Conservation (phyloP, 768 basidiomycete species). For the Amanita jacksonii region DNA sequence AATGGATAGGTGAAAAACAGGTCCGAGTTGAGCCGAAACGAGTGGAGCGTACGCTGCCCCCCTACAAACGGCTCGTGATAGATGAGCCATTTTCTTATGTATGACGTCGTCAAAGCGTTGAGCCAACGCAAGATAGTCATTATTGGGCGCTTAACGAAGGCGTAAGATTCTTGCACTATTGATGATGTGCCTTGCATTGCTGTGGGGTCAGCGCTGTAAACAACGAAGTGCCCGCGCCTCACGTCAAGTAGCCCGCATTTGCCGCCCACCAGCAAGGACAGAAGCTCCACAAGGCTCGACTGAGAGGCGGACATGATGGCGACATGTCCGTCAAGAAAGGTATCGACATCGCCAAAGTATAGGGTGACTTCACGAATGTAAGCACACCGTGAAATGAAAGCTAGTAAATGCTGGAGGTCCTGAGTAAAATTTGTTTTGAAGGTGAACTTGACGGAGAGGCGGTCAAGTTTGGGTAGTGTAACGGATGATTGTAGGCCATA, state of each 20-base stretch:
- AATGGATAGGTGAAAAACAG: constrained; percentile 15
- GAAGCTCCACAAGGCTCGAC: constrained; percentile 11
- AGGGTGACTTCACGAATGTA: constrained; percentile 11
- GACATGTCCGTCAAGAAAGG: constrained; percentile 15
- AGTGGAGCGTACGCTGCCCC: constrained; percentile 7
- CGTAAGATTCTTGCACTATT: background rate
- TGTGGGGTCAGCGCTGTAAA: constrained; percentile 1
- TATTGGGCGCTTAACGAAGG: constrained; percentile 1
- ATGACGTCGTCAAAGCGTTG: background rate
- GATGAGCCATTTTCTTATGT: background rate
- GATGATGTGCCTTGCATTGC: background rate
- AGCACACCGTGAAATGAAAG: constrained; percentile 12
- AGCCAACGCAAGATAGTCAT: background rate
- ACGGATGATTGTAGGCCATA: constrained; percentile 14
- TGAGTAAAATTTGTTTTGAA: constrained; percentile 12
- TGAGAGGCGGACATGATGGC: constrained; percentile 11
- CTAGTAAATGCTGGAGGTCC: constrained; percentile 11
- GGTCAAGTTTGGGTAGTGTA: constrained; percentile 13
- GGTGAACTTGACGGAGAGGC: constrained; percentile 14
- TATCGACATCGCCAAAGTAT: constrained; percentile 15
- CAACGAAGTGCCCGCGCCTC: constrained; percentile 14
- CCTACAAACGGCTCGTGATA: background rate
- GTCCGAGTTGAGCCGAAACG: constrained; percentile 14
- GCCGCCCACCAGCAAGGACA: constrained; percentile 11
- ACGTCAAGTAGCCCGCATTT: constrained; percentile 13